These are phyloP conservation scores for Neodidymelliopsis sp. DNA, from an alignment of 2,329 filamentous ascomycete species.

Conservation along the genomic window DNA sequence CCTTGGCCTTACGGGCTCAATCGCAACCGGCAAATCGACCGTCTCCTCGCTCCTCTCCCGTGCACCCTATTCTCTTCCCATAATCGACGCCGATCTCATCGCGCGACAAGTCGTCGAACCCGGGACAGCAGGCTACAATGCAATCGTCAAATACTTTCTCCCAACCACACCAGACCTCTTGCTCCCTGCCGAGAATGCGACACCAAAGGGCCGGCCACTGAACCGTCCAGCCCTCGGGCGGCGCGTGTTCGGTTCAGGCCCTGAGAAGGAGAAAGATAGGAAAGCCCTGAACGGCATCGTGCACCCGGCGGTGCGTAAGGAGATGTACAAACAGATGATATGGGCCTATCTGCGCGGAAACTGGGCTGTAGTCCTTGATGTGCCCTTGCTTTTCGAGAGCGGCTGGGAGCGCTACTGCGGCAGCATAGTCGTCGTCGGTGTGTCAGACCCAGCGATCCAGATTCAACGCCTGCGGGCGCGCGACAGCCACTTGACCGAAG, in stretches of 20 bases:
- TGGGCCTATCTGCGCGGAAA: constrained; percentile 74
- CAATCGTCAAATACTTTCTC: constrained; percentile 82
- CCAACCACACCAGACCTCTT: constrained; percentile 87
- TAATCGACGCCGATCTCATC: constrained; percentile 93
- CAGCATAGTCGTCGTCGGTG: constrained; percentile 84
- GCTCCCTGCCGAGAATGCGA: constrained; percentile 57
- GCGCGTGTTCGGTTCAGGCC: constrained; percentile 82
- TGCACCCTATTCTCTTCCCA: constrained; percentile 82
- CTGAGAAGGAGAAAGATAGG: constrained; percentile 74
- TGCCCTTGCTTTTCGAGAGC: constrained; percentile 90
- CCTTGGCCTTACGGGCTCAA: constrained; percentile 94
- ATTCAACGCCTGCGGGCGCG: constrained; percentile 78
- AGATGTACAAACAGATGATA: constrained; percentile 80
- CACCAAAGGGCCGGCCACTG: constrained; percentile 73
- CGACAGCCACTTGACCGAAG: constrained; percentile 78
- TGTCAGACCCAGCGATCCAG: constrained; percentile 80
- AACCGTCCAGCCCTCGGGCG: constrained; percentile 86
- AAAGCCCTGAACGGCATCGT: constrained; percentile 86
- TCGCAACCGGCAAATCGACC: constrained; percentile 97
- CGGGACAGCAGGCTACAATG: constrained; percentile 81
- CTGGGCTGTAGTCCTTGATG: constrained; percentile 92
- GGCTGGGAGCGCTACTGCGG: constrained; percentile 86
- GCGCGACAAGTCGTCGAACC: constrained; percentile 95
- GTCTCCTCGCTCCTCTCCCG: constrained; percentile 83
- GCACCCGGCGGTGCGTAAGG: constrained; percentile 85